Evolutionary conservation across 768 basidiomycete genomes (phyloP), one percentile per base, ranked within the genome.

Genomic region (Lactifluus hygrophoroides): DNA sequence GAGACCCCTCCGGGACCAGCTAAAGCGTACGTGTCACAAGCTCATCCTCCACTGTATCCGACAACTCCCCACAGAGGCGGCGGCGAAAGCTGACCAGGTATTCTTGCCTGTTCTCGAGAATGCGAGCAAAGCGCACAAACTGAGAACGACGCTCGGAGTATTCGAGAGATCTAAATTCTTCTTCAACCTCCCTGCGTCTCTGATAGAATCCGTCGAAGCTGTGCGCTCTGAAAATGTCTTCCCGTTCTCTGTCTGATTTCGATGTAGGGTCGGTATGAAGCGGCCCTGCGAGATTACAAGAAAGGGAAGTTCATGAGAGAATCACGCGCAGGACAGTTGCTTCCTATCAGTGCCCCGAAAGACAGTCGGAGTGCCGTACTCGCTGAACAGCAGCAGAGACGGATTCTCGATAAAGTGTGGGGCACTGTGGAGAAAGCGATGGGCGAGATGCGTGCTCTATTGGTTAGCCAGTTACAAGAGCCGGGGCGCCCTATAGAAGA

Each of bases 151-250:
- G 0, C 81, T 98, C 6, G 88, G 91, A 34, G 91, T 98, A 19
- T 97, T 99, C 63, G 95, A 98, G 65, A 81, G 93, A 43, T 94
- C 91, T 51, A 95, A 94, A 66, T 99, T 97, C 79, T 91, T 98
- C 72, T 98, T 98, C 80, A 97, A 95, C 67, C 79, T 99, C n/a
- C 95, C 96, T 0, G 86, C 88, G 30, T 85, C 87, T 46, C 82
- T 99, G 23, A 79, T 89, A 23, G 95, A 94, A 68, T 86, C 81
- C 17, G 88, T 98, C 52, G 88, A 95, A 69, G 86, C 86, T 57
- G 94, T 94, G 68, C 65, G 85, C 73, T 25, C 3, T 42, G 34
- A 45, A 54, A 30, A n/a, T 21, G 19, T 47, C 25, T 54, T 5
- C 48, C 32, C 30, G n/a, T 57, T 3, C n/a, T 7, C 19, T 53